Evolutionary conservation across 78 protist species (phyloP).

Genomic region (Parvularia atlantis): DNA sequence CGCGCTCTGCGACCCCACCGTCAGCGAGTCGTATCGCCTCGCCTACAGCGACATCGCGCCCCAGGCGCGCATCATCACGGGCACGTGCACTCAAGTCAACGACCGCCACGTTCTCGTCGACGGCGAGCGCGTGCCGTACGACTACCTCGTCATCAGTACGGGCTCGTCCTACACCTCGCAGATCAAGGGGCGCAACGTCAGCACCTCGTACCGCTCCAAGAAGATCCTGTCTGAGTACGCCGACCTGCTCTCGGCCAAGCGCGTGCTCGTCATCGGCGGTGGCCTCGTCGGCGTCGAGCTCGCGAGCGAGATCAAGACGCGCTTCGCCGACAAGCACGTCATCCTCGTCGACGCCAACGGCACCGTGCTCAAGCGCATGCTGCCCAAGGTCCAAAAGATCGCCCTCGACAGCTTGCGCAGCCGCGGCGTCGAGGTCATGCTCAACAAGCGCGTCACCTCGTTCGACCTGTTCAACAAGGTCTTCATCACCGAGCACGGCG

Average conservation of each 20-base stretch:
- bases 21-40: neutral
- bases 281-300: slow-evolving; percentile 27
- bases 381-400: no score
- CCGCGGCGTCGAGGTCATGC: neutral
- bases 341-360: neutral
- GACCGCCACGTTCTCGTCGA: neutral
- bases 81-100: neutral
- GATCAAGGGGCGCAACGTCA: neutral
- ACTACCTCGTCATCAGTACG: slow-evolving; percentile 11
- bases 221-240: neutral
- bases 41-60: neutral
- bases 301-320: neutral
- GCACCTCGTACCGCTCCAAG: neutral
- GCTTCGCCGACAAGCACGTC: neutral
- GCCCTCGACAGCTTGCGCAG: neutral
- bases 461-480: neutral
- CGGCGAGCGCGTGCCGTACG: neutral
- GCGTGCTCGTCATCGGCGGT: slow-evolving; percentile 18
- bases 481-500: no score
- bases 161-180: neutral
- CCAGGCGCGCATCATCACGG: neutral
- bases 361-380: neutral
- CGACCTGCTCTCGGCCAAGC: neutral
- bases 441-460: neutral
- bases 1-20: neutral